Conservation (phyloP, 1,139 yeast genomes). For the Pichia sp. region DNA sequence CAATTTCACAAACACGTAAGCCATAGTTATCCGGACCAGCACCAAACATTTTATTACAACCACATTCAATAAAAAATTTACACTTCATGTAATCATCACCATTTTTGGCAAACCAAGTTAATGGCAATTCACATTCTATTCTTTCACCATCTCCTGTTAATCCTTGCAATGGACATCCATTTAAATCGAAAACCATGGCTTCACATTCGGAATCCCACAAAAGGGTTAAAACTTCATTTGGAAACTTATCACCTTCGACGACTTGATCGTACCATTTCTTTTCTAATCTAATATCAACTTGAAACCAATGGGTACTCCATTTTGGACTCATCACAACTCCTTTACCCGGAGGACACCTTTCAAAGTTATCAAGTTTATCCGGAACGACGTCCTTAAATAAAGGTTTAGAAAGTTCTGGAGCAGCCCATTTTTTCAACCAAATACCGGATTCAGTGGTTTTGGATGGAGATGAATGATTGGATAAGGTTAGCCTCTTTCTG, state of each 20-base stretch:
- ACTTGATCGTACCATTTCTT: slow-evolving; percentile 43
- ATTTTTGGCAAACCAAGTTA: slow-evolving; percentile 33
- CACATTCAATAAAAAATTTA: slow-evolving; percentile 73
- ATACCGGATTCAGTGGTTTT: slow-evolving; percentile 32
- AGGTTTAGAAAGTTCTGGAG: slow-evolving; percentile 71
- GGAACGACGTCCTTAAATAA: slow-evolving; percentile 63
- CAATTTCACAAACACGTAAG: slow-evolving; percentile 65
- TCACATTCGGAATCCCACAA: slow-evolving; percentile 81
- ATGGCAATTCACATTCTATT: slow-evolving; percentile 63
- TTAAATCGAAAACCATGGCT: slow-evolving; percentile 64
- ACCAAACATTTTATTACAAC: slow-evolving; percentile 95
- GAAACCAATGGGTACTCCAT: slow-evolving; percentile 96
- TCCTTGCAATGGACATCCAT: slow-evolving; percentile 73
- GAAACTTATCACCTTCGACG: slow-evolving; percentile 5
- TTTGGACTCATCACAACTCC: slow-evolving; percentile 71
- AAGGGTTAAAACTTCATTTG: slow-evolving; percentile 51
- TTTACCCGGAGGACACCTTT: slow-evolving; percentile 59
- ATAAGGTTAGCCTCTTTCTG: slow-evolving; percentile 43
- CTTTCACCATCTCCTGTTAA: slow-evolving; percentile 84
- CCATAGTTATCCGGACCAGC: slow-evolving; percentile 52
- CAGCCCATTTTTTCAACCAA: slow-evolving; percentile 52
- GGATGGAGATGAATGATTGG: slow-evolving; percentile 17
- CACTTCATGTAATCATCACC: slow-evolving; percentile 32
- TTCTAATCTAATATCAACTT: slow-evolving; percentile 58
- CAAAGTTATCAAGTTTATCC: slow-evolving; percentile 44